A percentile compares a stretch with the other conserved stretches of the same genome.
phyloP scores from a whole-genome alignment of 2,329 filamentous ascomycete genomes.

The Colletotrichum coccodes region DNA sequence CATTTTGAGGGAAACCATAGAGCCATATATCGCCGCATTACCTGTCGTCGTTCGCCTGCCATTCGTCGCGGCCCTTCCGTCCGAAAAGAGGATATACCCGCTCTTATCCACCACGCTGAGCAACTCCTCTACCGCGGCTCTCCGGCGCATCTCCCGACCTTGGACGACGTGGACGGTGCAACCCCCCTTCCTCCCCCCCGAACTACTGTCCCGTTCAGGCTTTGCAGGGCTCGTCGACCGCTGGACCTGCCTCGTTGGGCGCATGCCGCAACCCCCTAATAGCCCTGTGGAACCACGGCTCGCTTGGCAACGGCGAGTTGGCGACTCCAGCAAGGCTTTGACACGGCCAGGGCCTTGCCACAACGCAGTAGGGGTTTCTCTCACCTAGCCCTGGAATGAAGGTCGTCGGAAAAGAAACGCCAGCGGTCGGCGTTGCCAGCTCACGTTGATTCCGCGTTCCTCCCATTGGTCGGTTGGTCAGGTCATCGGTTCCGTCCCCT shows the following conservation, averaged over 20 bases:
- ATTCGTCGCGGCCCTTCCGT: conserved; percentile 8
- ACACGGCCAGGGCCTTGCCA: conserved; percentile 12
- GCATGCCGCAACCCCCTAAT: neutral
- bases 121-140: conserved; percentile 1
- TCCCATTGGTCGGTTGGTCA: neutral
- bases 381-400: neutral
- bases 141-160: conserved; percentile 9
- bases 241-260: conserved; percentile 3
- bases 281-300: neutral
- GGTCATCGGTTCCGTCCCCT: neutral
- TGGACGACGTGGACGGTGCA: conserved; percentile 7
- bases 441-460: neutral
- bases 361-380: neutral
- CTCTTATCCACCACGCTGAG: neutral
- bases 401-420: neutral
- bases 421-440: neutral
- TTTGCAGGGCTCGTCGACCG: neutral
- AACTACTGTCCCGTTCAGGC: neutral
- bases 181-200: neutral
- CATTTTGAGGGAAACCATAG: neutral
- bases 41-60: conserved; percentile 1
- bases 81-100: conserved; percentile 6
- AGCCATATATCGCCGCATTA: neutral
- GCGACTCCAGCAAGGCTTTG: conserved; percentile 11
- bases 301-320: neutral